Evolutionary conservation across 2,329 filamentous ascomycete species (phyloP).

Genomic region (Beauveria sp.): DNA sequence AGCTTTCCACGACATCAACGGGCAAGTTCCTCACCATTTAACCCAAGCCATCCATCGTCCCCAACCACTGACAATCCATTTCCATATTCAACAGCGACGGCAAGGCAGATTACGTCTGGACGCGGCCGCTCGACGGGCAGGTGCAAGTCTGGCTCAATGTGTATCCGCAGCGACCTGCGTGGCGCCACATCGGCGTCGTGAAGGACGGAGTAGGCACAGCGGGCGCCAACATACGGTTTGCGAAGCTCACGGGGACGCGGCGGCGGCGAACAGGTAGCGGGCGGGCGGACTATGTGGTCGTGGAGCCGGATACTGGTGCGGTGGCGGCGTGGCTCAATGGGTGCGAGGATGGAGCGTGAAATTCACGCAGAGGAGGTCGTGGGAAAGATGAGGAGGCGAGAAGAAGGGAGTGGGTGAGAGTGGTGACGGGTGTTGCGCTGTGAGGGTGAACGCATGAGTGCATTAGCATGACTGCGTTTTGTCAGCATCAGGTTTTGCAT

Average conservation of each 20-base stretch:
- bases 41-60: background rate
- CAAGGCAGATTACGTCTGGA: conserved; percentile 17
- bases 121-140: conserved; percentile 10
- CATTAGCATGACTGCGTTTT: background rate
- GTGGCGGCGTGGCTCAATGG: conserved; percentile 11
- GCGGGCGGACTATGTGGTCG: background rate
- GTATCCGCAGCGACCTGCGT: conserved; percentile 14
- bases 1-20: conserved; percentile 16
- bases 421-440: background rate
- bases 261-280: background rate
- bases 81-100: conserved; percentile 10
- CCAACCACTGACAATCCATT: background rate
- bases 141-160: conserved; percentile 15
- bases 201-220: conserved; percentile 14
- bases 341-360: conserved; percentile 15
- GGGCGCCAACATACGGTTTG: conserved; percentile 13
- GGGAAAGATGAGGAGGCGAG: background rate
- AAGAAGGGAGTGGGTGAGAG: too few species aligned
- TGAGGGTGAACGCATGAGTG: background rate
- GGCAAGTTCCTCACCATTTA: background rate
- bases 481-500: background rate
- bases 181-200: conserved; percentile 12
- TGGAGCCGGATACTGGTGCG: background rate
- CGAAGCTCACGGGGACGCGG: background rate
- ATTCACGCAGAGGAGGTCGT: too few species aligned